phyloP scores from a whole-genome alignment of 176 grass and related monocot species.

The Carex myosuroides region DNA sequence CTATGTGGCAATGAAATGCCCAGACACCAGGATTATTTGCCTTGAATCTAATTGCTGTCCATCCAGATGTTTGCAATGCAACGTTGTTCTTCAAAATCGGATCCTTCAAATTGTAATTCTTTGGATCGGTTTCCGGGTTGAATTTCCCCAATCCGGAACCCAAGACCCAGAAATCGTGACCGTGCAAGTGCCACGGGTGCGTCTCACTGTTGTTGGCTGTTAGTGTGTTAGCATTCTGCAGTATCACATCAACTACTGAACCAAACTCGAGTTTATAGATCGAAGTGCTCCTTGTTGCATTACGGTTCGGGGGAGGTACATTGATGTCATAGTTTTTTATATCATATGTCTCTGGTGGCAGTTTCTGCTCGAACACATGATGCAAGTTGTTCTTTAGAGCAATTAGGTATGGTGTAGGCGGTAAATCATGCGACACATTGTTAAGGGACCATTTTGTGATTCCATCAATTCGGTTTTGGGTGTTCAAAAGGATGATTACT shows the following conservation, averaged over 20 bases:
- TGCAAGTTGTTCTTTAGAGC: constrained; percentile 33
- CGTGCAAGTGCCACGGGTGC: constrained; percentile 90
- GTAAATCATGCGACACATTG: constrained; percentile 59
- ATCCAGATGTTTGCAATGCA: constrained; percentile 51
- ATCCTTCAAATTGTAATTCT: constrained; percentile 44
- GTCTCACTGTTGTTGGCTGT: constrained; percentile 49
- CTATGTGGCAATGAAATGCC: constrained; percentile 85
- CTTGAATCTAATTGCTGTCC: constrained; percentile 61
- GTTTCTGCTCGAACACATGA: constrained; percentile 33
- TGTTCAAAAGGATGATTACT: constrained; percentile 61
- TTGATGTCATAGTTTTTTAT: constrained; percentile 33
- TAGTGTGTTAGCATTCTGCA: constrained; percentile 80
- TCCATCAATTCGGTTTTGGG: constrained; percentile 63
- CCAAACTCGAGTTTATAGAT: constrained; percentile 45
- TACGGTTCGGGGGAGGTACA: constrained; percentile 18
- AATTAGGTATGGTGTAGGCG: constrained; percentile 60
- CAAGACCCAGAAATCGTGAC: constrained; percentile 77
- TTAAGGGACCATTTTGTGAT: constrained; percentile 51
- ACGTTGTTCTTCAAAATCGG: constrained; percentile 71
- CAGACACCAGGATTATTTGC: constrained; percentile 77
- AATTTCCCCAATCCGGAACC: constrained; percentile 44
- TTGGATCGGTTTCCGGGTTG: constrained; percentile 41
- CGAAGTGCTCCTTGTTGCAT: constrained; percentile 29
- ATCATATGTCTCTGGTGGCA: constrained; percentile 64
- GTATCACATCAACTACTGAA: constrained; percentile 64